Percentiles rank a stretch among this genome's conserved stretches.
These are phyloP conservation scores for Vaccinium corymbosum DNA, from an alignment of 148 eudicot genomes.

Conservation along the genomic window DNA sequence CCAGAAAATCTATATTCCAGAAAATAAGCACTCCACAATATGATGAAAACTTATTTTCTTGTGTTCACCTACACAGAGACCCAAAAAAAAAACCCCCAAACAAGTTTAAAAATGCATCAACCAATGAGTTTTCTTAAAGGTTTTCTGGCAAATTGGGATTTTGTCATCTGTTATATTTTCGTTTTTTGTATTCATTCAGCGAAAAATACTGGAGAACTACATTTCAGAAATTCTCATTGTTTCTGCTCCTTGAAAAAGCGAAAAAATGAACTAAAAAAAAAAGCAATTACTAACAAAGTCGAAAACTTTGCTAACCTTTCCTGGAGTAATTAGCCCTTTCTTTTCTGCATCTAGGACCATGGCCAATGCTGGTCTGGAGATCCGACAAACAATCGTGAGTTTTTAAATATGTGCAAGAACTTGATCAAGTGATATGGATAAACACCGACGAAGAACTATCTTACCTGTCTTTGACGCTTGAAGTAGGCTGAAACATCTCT, in stretches of 20 bases:
- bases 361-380: slow-evolving; percentile 73
- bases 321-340: slow-evolving; percentile 75
- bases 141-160: background rate
- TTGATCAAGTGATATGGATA: background rate
- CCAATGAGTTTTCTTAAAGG: background rate
- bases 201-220: background rate
- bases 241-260: background rate
- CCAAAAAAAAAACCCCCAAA: background rate
- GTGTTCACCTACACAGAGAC: background rate
- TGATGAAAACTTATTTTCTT: background rate
- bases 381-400: background rate
- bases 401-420: background rate
- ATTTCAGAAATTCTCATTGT: background rate
- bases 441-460: background rate
- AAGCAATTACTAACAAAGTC: background rate
- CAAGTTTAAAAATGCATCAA: background rate
- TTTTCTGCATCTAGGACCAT: slow-evolving; percentile 94
- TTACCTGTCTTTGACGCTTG: slow-evolving; percentile 95
- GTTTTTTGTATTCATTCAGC: background rate
- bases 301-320: slow-evolving; percentile 49
- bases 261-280: background rate
- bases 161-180: no score
- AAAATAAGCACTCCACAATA: background rate
- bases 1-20: background rate
- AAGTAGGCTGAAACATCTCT: slow-evolving; percentile 95